phyloP scores from a whole-genome alignment of 1,284 basidiomycete genomes.

The Cutaneotrichosporon sp. region DNA sequence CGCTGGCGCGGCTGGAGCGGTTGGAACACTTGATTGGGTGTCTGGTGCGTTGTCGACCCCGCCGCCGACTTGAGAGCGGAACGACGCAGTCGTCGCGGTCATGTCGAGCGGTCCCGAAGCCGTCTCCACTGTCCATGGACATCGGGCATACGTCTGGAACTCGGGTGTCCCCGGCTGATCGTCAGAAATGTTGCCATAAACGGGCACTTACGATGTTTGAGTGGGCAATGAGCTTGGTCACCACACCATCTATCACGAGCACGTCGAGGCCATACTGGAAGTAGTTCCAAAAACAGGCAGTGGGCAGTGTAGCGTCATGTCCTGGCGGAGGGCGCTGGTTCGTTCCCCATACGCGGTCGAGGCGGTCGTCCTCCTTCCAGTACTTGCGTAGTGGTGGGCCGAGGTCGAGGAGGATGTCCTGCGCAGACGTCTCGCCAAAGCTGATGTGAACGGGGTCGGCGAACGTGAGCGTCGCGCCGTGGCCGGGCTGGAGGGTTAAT shows the following conservation, averaged over 20 bases:
- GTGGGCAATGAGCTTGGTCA: slow-evolving; percentile 79
- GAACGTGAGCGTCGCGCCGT: slow-evolving; percentile 60
- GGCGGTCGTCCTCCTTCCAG: slow-evolving; percentile 80
- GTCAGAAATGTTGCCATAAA: neutral
- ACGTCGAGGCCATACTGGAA: slow-evolving; percentile 83
- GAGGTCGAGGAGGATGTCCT: slow-evolving; percentile 70
- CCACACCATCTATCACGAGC: slow-evolving; percentile 61
- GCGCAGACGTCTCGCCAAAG: slow-evolving; percentile 74
- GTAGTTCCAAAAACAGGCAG: slow-evolving; percentile 81
- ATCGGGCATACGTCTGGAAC: slow-evolving; percentile 82
- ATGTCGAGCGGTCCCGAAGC: slow-evolving; percentile 20
- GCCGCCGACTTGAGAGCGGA: slow-evolving; percentile 12
- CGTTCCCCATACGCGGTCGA: slow-evolving; percentile 50
- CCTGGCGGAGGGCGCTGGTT: neutral
- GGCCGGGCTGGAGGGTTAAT: slow-evolving; percentile 56
- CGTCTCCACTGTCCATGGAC: slow-evolving; percentile 67
- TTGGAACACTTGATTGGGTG: neutral
- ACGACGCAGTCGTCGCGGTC: slow-evolving; percentile 23
- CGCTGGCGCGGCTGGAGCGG: neutral
- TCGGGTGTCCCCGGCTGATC: slow-evolving; percentile 74
- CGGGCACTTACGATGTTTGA: slow-evolving; percentile 73
- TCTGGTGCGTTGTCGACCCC: neutral
- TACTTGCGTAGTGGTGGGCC: slow-evolving; percentile 70
- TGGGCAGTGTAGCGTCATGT: slow-evolving; percentile 1
- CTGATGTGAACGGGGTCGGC: slow-evolving; percentile 54